A percentile compares a stretch with the other conserved stretches of the same genome.
phyloP scores from a whole-genome alignment of 306 rosid species.

The Gastrolobium villosum region DNA sequence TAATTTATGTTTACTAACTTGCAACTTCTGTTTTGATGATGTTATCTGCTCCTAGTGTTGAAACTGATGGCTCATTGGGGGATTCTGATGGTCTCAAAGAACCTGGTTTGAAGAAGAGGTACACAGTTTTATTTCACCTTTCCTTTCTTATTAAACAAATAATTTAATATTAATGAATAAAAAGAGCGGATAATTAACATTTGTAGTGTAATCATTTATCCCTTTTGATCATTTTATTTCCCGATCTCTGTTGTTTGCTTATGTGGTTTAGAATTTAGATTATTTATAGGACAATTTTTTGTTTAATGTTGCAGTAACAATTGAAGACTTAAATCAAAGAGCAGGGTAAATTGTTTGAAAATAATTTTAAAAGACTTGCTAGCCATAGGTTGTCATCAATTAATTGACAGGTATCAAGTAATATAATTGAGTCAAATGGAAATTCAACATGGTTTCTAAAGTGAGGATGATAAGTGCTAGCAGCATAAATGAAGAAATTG shows the following conservation, averaged over 20 bases:
- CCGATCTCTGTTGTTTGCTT: constrained; percentile 8
- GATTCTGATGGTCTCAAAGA: constrained; percentile 75
- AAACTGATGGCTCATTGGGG: constrained; percentile 77
- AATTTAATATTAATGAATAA: not conserved
- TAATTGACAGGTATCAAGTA: constrained; percentile 11
- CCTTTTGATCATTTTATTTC: no score
- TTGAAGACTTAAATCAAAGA: constrained; percentile 9
- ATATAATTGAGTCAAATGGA: constrained; percentile 33
- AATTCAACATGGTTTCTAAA: constrained; percentile 18
- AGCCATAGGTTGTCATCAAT: not conserved
- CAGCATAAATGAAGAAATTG: constrained; percentile 4
- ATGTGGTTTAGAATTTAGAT: not conserved
- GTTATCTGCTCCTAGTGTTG: constrained; percentile 62
- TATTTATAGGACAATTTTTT: not conserved
- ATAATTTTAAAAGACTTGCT: not conserved
- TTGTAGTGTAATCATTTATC: no score
- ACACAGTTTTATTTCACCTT: not conserved
- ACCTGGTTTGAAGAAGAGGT: constrained; percentile 90
- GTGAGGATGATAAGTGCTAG: constrained; percentile 7
- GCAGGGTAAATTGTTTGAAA: not conserved
- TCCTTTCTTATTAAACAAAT: constrained; percentile 1
- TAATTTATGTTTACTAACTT: constrained; percentile 36
- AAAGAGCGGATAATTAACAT: constrained; percentile 10
- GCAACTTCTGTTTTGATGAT: constrained; percentile 40
- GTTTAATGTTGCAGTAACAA: not conserved